phyloP scores from a whole-genome alignment of 176 grass and related monocot species.

The Oryza glumipatula region DNA sequence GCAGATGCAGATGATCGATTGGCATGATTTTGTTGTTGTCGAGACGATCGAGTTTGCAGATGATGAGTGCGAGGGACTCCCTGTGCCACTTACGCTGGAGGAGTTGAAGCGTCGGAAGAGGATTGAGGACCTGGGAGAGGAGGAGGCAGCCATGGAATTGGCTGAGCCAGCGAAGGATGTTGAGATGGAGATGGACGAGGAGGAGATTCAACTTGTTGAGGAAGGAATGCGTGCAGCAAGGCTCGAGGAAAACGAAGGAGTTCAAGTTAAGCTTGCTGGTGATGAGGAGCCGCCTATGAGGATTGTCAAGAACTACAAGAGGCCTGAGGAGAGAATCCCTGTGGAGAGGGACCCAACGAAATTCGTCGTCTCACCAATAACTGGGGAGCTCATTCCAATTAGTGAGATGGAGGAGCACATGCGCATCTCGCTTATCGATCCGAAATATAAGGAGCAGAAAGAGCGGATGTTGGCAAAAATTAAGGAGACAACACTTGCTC shows the following conservation, averaged over 20 bases:
- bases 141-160: constrained; percentile 49
- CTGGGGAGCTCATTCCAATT: constrained; percentile 89
- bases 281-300: constrained; percentile 87
- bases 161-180: constrained; percentile 72
- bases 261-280: constrained; percentile 41
- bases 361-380: constrained; percentile 95
- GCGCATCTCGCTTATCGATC: constrained; percentile 97
- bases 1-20: constrained; percentile 97
- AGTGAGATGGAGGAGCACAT: constrained; percentile 99
- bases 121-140: constrained; percentile 64
- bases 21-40: constrained; percentile 94
- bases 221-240: constrained; percentile 82
- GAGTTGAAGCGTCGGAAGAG: constrained; percentile 88
- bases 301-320: constrained; percentile 98
- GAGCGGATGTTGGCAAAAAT: constrained; percentile 98
- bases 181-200: constrained; percentile 94
- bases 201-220: constrained; percentile 92
- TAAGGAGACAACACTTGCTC: constrained; percentile 87
- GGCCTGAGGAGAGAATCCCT: constrained; percentile 83
- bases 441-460: constrained; percentile 99
- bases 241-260: constrained; percentile 59
- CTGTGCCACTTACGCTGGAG: constrained; percentile 70
- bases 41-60: constrained; percentile 94
- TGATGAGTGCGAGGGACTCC: constrained; percentile 81
- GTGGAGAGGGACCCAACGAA: constrained; percentile 78